Base-by-base conservation (phyloP, 805 yeast genomes). In the Saccharomycopsis amapae region DNA sequence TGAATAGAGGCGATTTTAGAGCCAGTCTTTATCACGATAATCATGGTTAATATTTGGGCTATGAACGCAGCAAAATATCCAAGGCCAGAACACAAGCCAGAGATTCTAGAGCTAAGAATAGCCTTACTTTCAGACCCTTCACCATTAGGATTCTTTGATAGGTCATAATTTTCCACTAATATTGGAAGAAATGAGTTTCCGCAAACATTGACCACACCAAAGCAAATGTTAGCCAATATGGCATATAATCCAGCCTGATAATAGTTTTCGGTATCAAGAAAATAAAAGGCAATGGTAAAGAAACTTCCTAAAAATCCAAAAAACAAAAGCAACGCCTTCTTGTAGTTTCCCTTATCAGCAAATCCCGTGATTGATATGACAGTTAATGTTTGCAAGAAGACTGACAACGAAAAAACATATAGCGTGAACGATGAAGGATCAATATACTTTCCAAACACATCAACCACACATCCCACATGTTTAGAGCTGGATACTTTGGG, bases 181-280 rank as follows among this genome's bases (percentile, higher is more conserved):
- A 75, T 67, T 0, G 93, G 88, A 36, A 84, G 59, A 53, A 76
- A 75, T 1, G 93, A 79, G 59, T 84, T 85, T 5, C 88, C 89
- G 53, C 88, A 81, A 9, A 84, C 90, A 45, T 79, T 79, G 2
- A 81, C 86, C 6, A 83, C 85, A 1, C 94, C 94, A 61, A 76
- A 84, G 19, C 83, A 74, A 13, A 81, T 68, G 55, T 81, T 84
- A 1, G 86, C 81, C 0, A 78, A 40, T 4, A 82, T 70, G 13
- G 85, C 81, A 13, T 79, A 60, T 1, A 75, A 19, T 0, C 81
- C 67, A 15, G 66, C 53, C 22, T 56, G 40, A 38, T 63, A 63
- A 30, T 57, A 58, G 30, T 62, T 65, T n/a, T 57, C 42, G 9
- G 57, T 40, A 20, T 51, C 48, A 12, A 64, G 51, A 38, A 53